Base-by-base conservation (phyloP, 2,329 filamentous ascomycete species). In the Botrytis paeoniae region DNA sequence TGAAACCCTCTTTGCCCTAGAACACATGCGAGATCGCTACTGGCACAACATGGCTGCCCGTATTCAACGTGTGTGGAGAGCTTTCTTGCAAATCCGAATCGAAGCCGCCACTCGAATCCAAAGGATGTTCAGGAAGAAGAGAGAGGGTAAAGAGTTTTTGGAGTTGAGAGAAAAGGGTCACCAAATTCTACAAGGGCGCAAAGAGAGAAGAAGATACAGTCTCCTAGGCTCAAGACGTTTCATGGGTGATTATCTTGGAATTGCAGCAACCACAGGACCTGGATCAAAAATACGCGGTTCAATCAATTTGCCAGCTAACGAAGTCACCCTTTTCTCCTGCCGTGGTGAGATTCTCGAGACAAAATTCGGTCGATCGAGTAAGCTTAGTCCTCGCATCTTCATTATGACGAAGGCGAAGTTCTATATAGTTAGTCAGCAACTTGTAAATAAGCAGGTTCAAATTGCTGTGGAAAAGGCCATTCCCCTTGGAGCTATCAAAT, bases 31-130 rank as follows among this genome's bases (percentile, higher is more conserved):
- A 80, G 96, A 99, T 81, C 88, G 93, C 73, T 99, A 98, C 83
- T 98, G 95, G 95, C 95, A 98, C 83, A 99, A 98, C 84, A 98
- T 99, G 96, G 96, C 96, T 5, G 97, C 95, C 74, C 90, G 96
- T 74, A 98, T 99, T 74, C 96, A 99, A 84, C 89, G 96, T 78
- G 96, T 97, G 80, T 99, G 96, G 96, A 89, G 96, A 79, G 97
- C 97, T 70, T 98, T 98, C 80, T 87, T 98, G 59, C 91, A 95
- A 8, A 98, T 98, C 83, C 90, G 96, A 62, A 92, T 90, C 39
- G 96, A 99, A 83, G 96, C 93, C 74, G 96, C 96, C 10, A 97
- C 92, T 22, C 90, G 96, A 48, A 98, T 99, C 77, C 96, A 98
- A 81, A 89, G 94, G 60, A 95, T 97, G 85, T 99, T 95, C 95